Evolutionary conservation across 139 green algal species (phyloP).

Genomic region (Marvania coccoides): DNA sequence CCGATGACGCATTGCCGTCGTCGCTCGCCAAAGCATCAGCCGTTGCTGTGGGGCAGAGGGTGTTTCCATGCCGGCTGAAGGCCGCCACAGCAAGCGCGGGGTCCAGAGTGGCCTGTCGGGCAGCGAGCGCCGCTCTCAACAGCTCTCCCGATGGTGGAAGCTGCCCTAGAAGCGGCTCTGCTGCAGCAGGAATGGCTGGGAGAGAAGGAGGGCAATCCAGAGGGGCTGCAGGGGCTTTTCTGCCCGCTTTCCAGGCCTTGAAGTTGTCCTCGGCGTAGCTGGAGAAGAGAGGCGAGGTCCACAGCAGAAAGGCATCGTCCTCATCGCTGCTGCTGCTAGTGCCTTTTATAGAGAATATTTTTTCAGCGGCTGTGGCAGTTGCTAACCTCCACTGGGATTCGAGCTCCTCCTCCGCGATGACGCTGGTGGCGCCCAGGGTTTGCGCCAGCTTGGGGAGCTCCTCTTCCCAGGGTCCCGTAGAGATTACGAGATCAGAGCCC

Average conservation of each 20-base stretch:
- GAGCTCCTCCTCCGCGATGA: constrained; percentile 58
- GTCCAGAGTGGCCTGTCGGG: not conserved
- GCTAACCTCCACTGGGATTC: constrained; percentile 26
- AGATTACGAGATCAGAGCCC: constrained; percentile 50
- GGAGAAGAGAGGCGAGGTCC: constrained; percentile 5
- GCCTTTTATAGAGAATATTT: not conserved
- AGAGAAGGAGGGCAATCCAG: not conserved
- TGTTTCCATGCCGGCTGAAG: too few species aligned
- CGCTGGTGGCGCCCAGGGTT: constrained; percentile 1
- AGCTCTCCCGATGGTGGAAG: not conserved
- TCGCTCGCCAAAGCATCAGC: too few species aligned
- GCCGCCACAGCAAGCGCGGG: not conserved
- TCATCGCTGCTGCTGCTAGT: not conserved
- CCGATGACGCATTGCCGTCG: too few species aligned
- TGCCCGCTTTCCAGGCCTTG: not conserved
- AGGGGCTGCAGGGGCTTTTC: not conserved
- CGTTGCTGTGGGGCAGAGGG: too few species aligned
- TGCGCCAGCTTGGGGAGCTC: constrained; percentile 21
- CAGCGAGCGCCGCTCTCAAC: not conserved
- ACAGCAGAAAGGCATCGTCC: not conserved
- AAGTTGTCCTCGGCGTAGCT: constrained; percentile 3
- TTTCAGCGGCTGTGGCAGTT: not conserved
- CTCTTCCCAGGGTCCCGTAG: constrained; percentile 24
- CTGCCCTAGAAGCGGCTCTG: not conserved
- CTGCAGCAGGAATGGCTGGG: not conserved